phyloP scores from a whole-genome alignment of 345 rosid genomes.

The Chamaenerion angustifolium region DNA sequence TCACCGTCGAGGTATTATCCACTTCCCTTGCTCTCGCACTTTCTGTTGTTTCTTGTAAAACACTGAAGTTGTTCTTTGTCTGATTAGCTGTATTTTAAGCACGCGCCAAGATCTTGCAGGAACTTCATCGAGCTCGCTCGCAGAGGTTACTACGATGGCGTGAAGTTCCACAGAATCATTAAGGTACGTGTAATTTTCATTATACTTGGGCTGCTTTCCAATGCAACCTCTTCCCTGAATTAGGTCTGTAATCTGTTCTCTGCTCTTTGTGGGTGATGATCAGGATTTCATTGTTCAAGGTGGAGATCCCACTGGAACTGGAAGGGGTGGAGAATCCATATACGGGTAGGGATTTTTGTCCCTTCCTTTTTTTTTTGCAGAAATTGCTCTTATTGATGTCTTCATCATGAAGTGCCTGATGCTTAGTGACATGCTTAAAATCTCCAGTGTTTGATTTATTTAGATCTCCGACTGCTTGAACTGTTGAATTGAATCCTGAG shows the following conservation, averaged over 20 bases:
- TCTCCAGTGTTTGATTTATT: no score
- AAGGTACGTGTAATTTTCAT: conserved; percentile 31
- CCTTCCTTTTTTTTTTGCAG: not conserved
- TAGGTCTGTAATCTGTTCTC: not conserved
- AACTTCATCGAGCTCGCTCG: conserved; percentile 83
- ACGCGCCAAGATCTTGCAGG: conserved; percentile 88
- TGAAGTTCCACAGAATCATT: conserved; percentile 73
- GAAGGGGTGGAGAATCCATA: conserved; percentile 86
- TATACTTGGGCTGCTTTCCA: not conserved
- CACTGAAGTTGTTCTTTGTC: not conserved
- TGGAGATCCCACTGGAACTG: conserved; percentile 98
- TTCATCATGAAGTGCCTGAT: no score
- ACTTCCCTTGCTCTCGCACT: not conserved
- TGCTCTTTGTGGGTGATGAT: conserved; percentile 1
- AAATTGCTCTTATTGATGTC: no score
- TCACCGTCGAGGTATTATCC: conserved; percentile 64
- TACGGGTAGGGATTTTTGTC: conserved; percentile 50
- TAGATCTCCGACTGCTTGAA: no score
- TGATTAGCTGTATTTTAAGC: conserved; percentile 63
- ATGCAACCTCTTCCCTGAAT: no score
- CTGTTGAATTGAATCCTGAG: no score
- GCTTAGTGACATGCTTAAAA: no score
- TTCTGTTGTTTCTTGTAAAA: not conserved
- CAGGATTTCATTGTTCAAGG: conserved; percentile 98
- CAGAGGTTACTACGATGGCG: conserved; percentile 74